Conservation (phyloP, 495 filamentous ascomycete genomes). For the Aspergillus nidulans region DNA sequence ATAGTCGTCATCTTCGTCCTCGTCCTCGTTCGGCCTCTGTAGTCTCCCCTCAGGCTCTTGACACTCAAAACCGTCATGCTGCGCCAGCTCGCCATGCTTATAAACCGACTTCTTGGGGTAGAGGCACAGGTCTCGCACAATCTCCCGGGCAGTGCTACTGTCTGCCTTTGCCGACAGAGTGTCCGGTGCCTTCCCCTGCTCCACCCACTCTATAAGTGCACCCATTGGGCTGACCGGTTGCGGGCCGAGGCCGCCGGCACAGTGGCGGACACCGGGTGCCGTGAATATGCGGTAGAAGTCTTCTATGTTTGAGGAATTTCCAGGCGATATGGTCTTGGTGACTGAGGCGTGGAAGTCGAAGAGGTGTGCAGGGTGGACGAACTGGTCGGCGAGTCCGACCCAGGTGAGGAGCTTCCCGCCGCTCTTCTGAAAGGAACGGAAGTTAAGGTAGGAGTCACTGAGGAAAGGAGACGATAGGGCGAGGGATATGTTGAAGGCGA, state of each 20-base stretch:
- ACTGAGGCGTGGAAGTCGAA: slow-evolving; percentile 15
- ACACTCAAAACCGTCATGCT: too few species aligned
- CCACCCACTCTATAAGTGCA: slow-evolving; percentile 7
- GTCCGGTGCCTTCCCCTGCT: slow-evolving; percentile 1
- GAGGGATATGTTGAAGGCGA: background rate
- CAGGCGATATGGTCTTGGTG: background rate
- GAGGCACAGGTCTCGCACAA: too few species aligned
- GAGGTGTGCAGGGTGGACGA: slow-evolving; percentile 10
- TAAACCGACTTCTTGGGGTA: too few species aligned
- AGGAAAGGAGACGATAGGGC: slow-evolving; percentile 21
- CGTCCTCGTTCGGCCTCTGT: too few species aligned
- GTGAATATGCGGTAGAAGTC: slow-evolving; percentile 20
- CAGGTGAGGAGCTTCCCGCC: slow-evolving; percentile 45
- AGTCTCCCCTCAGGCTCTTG: too few species aligned
- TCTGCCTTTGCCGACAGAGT: background rate
- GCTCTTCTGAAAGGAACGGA: slow-evolving; percentile 23
- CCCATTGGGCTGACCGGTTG: background rate
- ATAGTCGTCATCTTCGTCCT: too few species aligned
- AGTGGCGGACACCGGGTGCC: slow-evolving; percentile 2
- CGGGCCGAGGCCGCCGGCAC: background rate
- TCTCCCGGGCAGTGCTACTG: too few species aligned
- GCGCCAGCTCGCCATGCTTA: too few species aligned
- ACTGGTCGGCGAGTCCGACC: slow-evolving; percentile 28
- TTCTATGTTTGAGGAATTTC: background rate
- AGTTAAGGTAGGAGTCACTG: slow-evolving; percentile 27